A percentile compares a stretch with the other conserved stretches of the same genome.
Evolutionary conservation across 225 moss, liverwort and hornwort genomes (phyloP).

Genomic region (Sphagnum tenellum): DNA sequence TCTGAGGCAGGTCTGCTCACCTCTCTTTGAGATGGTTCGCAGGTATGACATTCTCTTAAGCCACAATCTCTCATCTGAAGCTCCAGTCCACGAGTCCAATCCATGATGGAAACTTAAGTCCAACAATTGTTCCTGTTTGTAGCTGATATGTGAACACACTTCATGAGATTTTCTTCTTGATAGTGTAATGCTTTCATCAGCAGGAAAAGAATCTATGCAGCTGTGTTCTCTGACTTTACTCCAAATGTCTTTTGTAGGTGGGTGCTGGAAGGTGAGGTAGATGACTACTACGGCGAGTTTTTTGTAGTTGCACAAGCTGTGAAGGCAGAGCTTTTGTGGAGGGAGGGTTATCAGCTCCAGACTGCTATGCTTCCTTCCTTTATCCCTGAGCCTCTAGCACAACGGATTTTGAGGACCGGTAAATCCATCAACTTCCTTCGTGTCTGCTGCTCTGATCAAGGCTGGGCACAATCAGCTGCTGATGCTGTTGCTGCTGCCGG

Average conservation of each 20-base stretch:
- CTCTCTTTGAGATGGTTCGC: slow-evolving; percentile 96
- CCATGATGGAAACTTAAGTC: no score
- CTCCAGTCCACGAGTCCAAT: no score
- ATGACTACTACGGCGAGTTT: slow-evolving; percentile 92
- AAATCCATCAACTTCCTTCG: slow-evolving; percentile 97
- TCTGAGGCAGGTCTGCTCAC: slow-evolving; percentile 89
- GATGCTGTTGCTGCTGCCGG: slow-evolving; percentile 83
- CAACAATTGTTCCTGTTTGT: no score
- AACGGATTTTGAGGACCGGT: slow-evolving; percentile 90
- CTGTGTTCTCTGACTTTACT: no score
- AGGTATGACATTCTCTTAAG: slow-evolving; percentile 19
- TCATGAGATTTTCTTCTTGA: no score
- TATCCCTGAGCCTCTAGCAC: slow-evolving; percentile 92
- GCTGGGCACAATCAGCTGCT: slow-evolving; percentile 87
- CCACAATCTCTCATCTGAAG: no score
- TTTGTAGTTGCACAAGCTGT: slow-evolving; percentile 93
- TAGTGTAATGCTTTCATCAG: no score
- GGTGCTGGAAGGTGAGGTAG: slow-evolving; percentile 98
- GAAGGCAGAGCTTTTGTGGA: slow-evolving; percentile 95
- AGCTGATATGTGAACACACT: no score
- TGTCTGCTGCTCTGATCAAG: slow-evolving; percentile 97
- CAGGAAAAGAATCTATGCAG: no score
- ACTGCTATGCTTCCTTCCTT: slow-evolving; percentile 96
- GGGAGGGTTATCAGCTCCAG: slow-evolving; percentile 93
- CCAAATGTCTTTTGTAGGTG: slow-evolving; percentile 30